Conservation (phyloP, 2,329 filamentous ascomycete species). For the Thielaviopsis populi region DNA sequence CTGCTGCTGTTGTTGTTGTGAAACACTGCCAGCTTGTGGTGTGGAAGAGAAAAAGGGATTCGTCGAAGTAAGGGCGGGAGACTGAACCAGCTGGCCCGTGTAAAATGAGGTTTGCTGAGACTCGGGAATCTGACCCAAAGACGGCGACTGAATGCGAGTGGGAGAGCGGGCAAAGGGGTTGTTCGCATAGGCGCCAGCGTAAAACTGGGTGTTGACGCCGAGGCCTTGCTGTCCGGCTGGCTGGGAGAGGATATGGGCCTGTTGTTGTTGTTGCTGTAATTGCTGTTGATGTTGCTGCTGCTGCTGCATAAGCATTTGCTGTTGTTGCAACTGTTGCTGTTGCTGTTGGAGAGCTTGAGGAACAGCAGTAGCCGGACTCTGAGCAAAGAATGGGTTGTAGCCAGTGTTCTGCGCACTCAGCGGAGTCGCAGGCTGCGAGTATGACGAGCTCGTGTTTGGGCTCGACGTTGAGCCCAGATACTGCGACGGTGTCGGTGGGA, state of each 20-base stretch:
- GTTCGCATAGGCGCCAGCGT: conserved; percentile 25
- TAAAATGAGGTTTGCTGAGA: conserved; percentile 30
- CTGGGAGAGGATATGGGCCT: conserved; percentile 4
- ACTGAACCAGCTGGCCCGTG: conserved; percentile 19
- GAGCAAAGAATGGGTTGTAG: conserved; percentile 13
- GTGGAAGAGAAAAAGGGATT: conserved; percentile 28
- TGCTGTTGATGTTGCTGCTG: conserved; percentile 10
- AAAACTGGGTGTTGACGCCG: conserved; percentile 28
- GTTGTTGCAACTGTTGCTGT: conserved; percentile 18
- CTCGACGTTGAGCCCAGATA: conserved; percentile 23
- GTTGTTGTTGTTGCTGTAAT: conserved; percentile 13
- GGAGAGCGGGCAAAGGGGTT: conserved; percentile 38
- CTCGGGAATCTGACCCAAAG: conserved; percentile 37
- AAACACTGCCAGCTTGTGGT: conserved; percentile 18
- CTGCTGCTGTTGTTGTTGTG: conserved; percentile 23
- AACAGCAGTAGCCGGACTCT: not conserved
- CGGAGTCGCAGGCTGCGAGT: conserved; percentile 11
- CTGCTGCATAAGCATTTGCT: conserved; percentile 23
- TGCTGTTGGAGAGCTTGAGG: not conserved
- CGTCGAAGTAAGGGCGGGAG: conserved; percentile 8
- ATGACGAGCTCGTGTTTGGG: conserved; percentile 17
- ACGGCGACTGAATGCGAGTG: conserved; percentile 34
- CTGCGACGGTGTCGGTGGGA: conserved; percentile 46
- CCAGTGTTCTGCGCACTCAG: conserved; percentile 14
- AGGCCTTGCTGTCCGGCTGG: conserved; percentile 25